phyloP scores from a whole-genome alignment of 305 asterid species.

The Vinca major region DNA sequence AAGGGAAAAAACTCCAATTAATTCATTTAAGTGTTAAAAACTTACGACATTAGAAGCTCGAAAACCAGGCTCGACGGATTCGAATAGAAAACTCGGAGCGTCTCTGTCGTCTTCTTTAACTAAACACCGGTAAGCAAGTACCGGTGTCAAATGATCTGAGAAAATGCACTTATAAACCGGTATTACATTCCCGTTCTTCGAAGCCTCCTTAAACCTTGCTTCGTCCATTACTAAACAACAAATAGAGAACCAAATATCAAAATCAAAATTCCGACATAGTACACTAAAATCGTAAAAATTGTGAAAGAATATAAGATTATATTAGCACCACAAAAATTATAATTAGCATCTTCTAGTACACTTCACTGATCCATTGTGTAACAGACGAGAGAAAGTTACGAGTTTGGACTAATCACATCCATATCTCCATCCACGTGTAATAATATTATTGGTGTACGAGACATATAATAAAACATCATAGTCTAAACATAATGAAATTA shows the following conservation, averaged over 20 bases:
- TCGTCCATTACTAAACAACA: slow-evolving; percentile 38
- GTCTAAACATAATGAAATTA: neutral
- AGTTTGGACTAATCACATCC: no score
- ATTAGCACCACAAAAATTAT: neutral
- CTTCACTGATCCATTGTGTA: no score
- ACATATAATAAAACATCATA: no score
- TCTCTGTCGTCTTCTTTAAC: slow-evolving; percentile 77
- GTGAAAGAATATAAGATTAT: neutral
- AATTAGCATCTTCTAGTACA: no score
- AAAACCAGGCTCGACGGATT: slow-evolving; percentile 75
- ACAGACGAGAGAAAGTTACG: no score
- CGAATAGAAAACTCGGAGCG: slow-evolving; percentile 80
- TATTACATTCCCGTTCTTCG: slow-evolving; percentile 50
- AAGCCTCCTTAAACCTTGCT: slow-evolving; percentile 52
- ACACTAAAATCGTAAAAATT: neutral
- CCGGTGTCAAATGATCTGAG: slow-evolving; percentile 87
- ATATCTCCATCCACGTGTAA: no score
- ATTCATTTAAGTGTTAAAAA: neutral
- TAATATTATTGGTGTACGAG: no score
- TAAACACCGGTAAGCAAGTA: slow-evolving; percentile 87
- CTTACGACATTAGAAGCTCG: slow-evolving; percentile 59
- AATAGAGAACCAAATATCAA: neutral
- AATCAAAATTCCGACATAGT: no score
- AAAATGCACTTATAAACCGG: slow-evolving; percentile 63
- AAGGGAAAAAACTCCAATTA: neutral